Evolutionary conservation across 768 basidiomycete genomes (phyloP).

Genomic region (Boletus pseudopeckii): DNA sequence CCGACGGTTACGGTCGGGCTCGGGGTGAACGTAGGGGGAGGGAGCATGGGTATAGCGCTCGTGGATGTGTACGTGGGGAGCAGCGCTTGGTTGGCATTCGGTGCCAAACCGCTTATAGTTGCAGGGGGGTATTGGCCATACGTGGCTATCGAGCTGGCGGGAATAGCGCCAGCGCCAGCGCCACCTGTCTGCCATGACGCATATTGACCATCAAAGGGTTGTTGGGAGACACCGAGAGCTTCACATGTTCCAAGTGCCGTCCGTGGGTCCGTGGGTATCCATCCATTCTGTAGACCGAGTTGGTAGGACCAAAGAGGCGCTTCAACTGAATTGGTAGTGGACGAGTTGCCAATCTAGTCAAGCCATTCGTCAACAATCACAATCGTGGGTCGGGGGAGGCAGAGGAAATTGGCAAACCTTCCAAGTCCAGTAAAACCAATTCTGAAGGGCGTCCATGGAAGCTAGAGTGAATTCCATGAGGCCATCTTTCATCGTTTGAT

Average conservation of each 20-base stretch:
- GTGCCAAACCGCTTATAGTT: slow-evolving; percentile 43
- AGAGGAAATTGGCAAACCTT: slow-evolving; percentile 38
- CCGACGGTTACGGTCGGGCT: slow-evolving; percentile 41
- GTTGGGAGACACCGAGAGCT: slow-evolving; percentile 43
- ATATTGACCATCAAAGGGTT: slow-evolving; percentile 51
- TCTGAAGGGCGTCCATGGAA: slow-evolving; percentile 63
- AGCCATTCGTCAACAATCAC: slow-evolving; percentile 1
- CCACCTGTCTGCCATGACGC: slow-evolving; percentile 69
- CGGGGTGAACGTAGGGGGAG: slow-evolving; percentile 50
- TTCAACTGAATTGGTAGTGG: slow-evolving; percentile 44
- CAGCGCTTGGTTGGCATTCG: slow-evolving; percentile 31
- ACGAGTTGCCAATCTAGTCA: slow-evolving; percentile 53
- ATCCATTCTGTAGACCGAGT: slow-evolving; percentile 68
- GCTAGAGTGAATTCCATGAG: slow-evolving; percentile 49
- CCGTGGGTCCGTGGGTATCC: slow-evolving; percentile 76
- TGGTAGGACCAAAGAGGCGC: slow-evolving; percentile 69
- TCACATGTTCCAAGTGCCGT: slow-evolving; percentile 61
- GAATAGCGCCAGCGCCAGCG: slow-evolving; percentile 48
- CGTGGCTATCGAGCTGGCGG: slow-evolving; percentile 36
- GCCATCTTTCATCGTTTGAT: slow-evolving; percentile 47
- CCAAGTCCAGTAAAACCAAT: slow-evolving; percentile 82
- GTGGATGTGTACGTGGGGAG: slow-evolving; percentile 68
- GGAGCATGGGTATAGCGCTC: slow-evolving; percentile 52
- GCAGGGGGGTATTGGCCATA: slow-evolving; percentile 55
- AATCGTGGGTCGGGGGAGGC: background rate